A percentile compares a stretch with the other conserved stretches of the same genome.
These are phyloP conservation scores for Strobilomyces echinocephalus DNA, from an alignment of 768 basidiomycete species.

Conservation along the genomic window DNA sequence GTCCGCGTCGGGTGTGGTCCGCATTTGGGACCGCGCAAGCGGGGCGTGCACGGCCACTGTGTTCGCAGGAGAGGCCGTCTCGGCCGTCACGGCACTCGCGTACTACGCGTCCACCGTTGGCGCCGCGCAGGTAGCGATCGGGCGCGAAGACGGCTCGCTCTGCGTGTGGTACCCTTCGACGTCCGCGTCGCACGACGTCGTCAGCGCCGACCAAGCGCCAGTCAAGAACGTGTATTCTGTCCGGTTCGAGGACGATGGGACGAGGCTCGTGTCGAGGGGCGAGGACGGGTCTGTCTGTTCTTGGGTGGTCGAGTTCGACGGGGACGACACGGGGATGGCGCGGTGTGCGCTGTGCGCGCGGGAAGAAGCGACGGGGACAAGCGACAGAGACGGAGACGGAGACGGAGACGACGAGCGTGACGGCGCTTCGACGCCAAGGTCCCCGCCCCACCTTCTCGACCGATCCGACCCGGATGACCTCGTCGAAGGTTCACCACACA, in stretches of 20 bases:
- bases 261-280: constrained; percentile 8
- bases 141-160: constrained; percentile 18
- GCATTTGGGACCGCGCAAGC: constrained; percentile 17
- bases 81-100: constrained; percentile 18
- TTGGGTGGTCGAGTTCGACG: constrained; percentile 7
- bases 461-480: constrained; percentile 8
- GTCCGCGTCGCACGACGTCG: constrained; percentile 9
- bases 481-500: constrained; percentile 2
- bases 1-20: constrained; percentile 11
- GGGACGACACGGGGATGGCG: not conserved
- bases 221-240: constrained; percentile 4
- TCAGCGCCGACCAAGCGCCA: not conserved
- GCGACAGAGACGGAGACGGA: too few relatives aligned
- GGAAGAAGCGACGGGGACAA: not conserved
- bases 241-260: constrained; percentile 8
- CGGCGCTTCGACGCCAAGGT: not conserved
- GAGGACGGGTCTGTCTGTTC: constrained; percentile 7
- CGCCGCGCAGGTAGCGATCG: constrained; percentile 8
- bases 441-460: constrained; percentile 4
- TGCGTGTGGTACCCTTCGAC: constrained; percentile 15
- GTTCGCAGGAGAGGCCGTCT: not conserved
- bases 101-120: not conserved
- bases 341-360: not conserved
- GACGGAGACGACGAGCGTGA: not conserved
- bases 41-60: constrained; percentile 12